Evolutionary conservation across 169 alveolate genomes (phyloP).

Genomic region (Amoebophrya sp.): DNA sequence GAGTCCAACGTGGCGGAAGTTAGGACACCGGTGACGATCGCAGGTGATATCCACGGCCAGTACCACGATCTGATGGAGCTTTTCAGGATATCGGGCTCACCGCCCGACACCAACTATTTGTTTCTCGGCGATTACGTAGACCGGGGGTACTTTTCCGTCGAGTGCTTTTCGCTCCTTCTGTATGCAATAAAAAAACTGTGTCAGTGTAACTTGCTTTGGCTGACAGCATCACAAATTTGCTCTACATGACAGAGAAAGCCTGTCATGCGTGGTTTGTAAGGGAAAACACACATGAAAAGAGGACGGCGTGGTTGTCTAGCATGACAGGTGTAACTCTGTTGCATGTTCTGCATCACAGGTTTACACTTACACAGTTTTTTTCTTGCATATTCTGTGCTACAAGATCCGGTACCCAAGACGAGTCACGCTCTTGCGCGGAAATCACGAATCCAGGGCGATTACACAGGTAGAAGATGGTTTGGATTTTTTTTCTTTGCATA

Average conservation of each 20-base stretch:
- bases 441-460: slow-evolving; percentile 96
- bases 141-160: slow-evolving; percentile 95
- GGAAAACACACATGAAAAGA: too few species aligned
- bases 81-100: slow-evolving; percentile 58
- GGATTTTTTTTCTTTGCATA: too few species aligned
- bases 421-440: slow-evolving; percentile 94
- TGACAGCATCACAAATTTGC: too few species aligned
- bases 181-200: too few species aligned
- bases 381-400: too few species aligned
- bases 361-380: too few species aligned
- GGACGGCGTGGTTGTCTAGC: too few species aligned
- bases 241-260: too few species aligned
- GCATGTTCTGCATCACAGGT: too few species aligned
- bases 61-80: slow-evolving; percentile 91
- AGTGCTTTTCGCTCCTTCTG: slow-evolving; percentile 84
- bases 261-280: too few species aligned
- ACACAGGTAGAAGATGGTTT: slow-evolving; percentile 83
- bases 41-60: slow-evolving; percentile 97
- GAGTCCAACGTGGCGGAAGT: slow-evolving; percentile 79
- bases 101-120: slow-evolving; percentile 90
- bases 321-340: too few species aligned
- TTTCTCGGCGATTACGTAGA: slow-evolving; percentile 99
- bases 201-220: too few species aligned
- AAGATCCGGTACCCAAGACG: not conserved
- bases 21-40: slow-evolving; percentile 83